Evolutionary conservation across 2,329 filamentous ascomycete species (phyloP), one percentile per base, ranked within the genome.

Genomic region (Colletotrichum cuscutae): DNA sequence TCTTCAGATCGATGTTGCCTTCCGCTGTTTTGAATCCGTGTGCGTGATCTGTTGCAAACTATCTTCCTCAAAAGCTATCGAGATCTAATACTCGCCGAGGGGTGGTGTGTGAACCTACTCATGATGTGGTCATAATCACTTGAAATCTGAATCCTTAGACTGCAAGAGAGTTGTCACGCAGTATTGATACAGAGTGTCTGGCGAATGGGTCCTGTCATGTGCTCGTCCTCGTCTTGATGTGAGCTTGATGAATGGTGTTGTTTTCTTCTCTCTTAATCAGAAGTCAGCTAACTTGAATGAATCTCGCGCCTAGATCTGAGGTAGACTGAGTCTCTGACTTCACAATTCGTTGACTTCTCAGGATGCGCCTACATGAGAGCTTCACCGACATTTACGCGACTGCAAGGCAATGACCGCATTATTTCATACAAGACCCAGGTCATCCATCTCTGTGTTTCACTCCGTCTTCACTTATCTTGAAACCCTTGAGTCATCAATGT

Each of bases 81-180:
- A 88, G 0, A 93, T 93, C 84, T 94, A 95, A 95, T 93, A 76
- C 89, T 91, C 75, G 95, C 84, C 78, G 92, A 95, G 75, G 91
- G 94, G 74, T 92, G 90, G 76, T 90, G 88, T 66, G 93, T 86
- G 77, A 70, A 71, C 37, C 89, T 89, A 73, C 91, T 89, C 0
- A 82, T 26, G 26, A 26, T 26, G 26, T 26, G 26, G 1, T 26
- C 26, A 26, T 26, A 26, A 26, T 26, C 26, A 26, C 1, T 26
- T 26, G 4, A 5, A 5, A 26, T 1, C 5, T 26, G 26, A 26
- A 26, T 26, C 26, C 26, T 26, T 26, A 26, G 26, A 26, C 26
- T 11, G 0, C 19, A 4, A 19, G n/a, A 49, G 42, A 22, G 8
- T 4, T 9, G 19, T n/a, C 19, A 9, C 42, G 3, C 4, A 22